These are phyloP conservation scores for Rhytidiadelphus loreus DNA, from an alignment of 225 moss, liverwort and hornwort genomes.

Conservation along the genomic window DNA sequence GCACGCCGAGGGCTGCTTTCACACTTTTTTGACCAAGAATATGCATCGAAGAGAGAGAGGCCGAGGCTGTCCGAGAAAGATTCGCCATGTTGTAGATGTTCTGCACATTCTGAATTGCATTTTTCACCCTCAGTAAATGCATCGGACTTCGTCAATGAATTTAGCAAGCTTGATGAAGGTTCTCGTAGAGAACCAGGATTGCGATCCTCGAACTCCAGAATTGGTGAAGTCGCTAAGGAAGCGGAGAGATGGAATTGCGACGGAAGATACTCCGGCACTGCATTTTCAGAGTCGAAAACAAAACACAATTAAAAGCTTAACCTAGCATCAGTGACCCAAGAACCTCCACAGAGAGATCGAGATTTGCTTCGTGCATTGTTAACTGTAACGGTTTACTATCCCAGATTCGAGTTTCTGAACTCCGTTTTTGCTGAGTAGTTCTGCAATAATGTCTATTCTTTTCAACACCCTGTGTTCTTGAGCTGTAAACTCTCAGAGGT, in stretches of 20 bases:
- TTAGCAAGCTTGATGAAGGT: background rate
- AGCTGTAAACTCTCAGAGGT: background rate
- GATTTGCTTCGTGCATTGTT: background rate
- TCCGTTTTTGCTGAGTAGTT: background rate
- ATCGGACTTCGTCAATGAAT: background rate
- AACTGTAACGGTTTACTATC: background rate
- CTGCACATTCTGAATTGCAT: background rate
- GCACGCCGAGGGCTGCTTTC: background rate
- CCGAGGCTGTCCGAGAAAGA: conserved; percentile 4
- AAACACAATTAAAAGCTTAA: background rate
- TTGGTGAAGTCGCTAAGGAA: background rate
- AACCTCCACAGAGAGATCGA: background rate
- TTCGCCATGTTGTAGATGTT: background rate
- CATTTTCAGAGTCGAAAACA: background rate
- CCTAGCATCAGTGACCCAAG: background rate
- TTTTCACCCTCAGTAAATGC: background rate
- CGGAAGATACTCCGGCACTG: conserved; percentile 23
- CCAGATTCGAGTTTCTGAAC: background rate
- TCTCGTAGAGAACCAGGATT: background rate
- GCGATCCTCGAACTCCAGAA: background rate
- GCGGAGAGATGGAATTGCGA: background rate
- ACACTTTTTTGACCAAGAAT: background rate
- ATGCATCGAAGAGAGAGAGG: conserved; percentile 1
- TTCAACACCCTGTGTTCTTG: background rate
- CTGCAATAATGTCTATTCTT: background rate